phyloP scores from a whole-genome alignment of 495 filamentous ascomycete species.

The Pyronema omphalodes region DNA sequence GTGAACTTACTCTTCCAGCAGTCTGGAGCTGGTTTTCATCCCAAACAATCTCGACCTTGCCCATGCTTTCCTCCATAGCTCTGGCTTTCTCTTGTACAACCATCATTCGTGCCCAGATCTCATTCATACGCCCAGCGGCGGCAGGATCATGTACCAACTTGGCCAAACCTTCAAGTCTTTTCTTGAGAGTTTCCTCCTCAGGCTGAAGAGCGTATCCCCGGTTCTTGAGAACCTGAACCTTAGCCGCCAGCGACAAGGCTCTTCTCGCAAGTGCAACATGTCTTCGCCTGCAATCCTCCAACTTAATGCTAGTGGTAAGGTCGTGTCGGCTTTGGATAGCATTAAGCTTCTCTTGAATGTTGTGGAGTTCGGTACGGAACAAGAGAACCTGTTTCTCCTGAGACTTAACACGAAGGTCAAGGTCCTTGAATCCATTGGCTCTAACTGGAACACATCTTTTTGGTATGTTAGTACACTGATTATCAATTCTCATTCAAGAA shows the following conservation, averaged over 20 bases:
- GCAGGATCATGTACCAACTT: constrained; percentile 63
- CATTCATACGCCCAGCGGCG: constrained; percentile 65
- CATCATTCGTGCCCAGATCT: constrained; percentile 92
- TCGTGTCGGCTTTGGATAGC: constrained; percentile 66
- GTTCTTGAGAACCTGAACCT: constrained; percentile 81
- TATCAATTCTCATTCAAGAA: neutral
- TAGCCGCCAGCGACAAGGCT: constrained; percentile 66
- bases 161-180: constrained; percentile 61
- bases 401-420: constrained; percentile 58
- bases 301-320: constrained; percentile 56
- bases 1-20: constrained; percentile 57
- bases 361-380: constrained; percentile 66
- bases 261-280: constrained; percentile 66
- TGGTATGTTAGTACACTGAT: neutral
- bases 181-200: constrained; percentile 78
- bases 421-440: constrained; percentile 45
- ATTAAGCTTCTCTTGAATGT: constrained; percentile 73
- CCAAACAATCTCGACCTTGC: constrained; percentile 42
- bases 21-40: constrained; percentile 62
- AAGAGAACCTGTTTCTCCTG: constrained; percentile 55
- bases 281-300: constrained; percentile 60
- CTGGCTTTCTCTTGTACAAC: constrained; percentile 63
- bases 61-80: constrained; percentile 59
- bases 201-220: constrained; percentile 80
- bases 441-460: constrained; percentile 26